These are phyloP conservation scores for Medicago lupulina DNA, from an alignment of 306 rosid genomes.

Conservation along the genomic window DNA sequence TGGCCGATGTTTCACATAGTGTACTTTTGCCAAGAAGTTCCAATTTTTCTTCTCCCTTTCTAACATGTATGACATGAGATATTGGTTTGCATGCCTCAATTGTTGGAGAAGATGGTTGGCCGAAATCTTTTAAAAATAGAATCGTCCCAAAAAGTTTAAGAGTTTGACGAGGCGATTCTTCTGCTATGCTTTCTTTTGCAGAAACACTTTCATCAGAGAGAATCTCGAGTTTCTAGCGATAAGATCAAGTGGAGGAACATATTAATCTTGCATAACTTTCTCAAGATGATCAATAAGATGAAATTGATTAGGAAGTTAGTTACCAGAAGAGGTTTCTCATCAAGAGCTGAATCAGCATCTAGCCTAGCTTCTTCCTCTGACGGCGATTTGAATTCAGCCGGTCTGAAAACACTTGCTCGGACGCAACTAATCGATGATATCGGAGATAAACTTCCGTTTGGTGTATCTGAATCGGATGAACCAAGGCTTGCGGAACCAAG, in stretches of 20 bases:
- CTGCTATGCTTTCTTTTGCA: constrained; percentile 45
- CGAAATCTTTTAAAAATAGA: constrained; percentile 50
- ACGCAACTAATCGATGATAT: constrained; percentile 53
- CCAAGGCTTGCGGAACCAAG: constrained; percentile 54
- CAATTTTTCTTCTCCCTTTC: constrained; percentile 36
- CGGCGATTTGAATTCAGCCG: constrained; percentile 46
- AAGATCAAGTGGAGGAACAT: constrained; percentile 31
- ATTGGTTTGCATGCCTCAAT: constrained; percentile 42
- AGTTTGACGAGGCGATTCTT: constrained; percentile 48
- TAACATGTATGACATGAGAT: background rate
- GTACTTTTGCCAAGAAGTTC: constrained; percentile 22
- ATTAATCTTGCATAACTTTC: background rate
- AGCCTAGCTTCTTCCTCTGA: constrained; percentile 46
- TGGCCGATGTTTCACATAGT: constrained; percentile 33
- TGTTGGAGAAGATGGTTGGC: constrained; percentile 42
- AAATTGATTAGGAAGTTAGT: constrained; percentile 14
- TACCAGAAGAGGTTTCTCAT: constrained; percentile 56
- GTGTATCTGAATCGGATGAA: constrained; percentile 57
- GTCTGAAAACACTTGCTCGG: constrained; percentile 27
- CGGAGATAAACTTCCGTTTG: constrained; percentile 58
- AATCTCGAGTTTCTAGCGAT: constrained; percentile 54
- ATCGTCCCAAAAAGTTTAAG: constrained; percentile 84
- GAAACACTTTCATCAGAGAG: constrained; percentile 36
- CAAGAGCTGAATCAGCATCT: constrained; percentile 40
- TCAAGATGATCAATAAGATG: background rate